phyloP scores from a whole-genome alignment of 208 protist species.

The Trypanosoma scelopori region DNA sequence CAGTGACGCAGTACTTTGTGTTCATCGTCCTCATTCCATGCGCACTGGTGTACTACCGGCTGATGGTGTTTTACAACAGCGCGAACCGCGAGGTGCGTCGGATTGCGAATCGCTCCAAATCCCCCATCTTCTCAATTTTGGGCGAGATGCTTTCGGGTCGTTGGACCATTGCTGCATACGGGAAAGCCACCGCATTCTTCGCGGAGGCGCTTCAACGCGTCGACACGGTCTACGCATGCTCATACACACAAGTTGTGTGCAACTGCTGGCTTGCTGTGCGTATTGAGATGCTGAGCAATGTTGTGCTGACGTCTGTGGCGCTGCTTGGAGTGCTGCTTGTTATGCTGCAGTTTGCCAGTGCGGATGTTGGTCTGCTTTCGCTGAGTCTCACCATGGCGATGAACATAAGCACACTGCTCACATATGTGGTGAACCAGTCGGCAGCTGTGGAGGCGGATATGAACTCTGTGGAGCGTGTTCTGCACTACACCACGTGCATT shows the following conservation, averaged over 20 bases:
- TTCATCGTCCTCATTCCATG: constrained; percentile 49
- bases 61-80: constrained; percentile 89
- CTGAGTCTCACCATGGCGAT: constrained; percentile 64
- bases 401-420: constrained; percentile 57
- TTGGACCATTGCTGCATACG: constrained; percentile 83
- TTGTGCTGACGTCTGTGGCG: constrained; percentile 61
- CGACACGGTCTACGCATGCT: constrained; percentile 51
- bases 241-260: constrained; percentile 50
- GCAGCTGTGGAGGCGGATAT: constrained; percentile 74
- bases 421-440: constrained; percentile 53
- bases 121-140: constrained; percentile 93
- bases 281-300: constrained; percentile 83
- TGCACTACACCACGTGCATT: constrained; percentile 76
- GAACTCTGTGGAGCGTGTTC: constrained; percentile 82
- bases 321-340: constrained; percentile 46
- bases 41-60: constrained; percentile 64
- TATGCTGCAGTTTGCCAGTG: constrained; percentile 16
- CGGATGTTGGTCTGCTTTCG: constrained; percentile 55
- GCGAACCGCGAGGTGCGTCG: constrained; percentile 87
- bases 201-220: constrained; percentile 38
- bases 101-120: constrained; percentile 84
- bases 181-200: constrained; percentile 32
- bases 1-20: constrained; percentile 45
- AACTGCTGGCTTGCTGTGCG: constrained; percentile 91
- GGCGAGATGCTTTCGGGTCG: constrained; percentile 88